Evolutionary conservation across 1,139 yeast genomes (phyloP).

Genomic region (Protomyces inouyei): DNA sequence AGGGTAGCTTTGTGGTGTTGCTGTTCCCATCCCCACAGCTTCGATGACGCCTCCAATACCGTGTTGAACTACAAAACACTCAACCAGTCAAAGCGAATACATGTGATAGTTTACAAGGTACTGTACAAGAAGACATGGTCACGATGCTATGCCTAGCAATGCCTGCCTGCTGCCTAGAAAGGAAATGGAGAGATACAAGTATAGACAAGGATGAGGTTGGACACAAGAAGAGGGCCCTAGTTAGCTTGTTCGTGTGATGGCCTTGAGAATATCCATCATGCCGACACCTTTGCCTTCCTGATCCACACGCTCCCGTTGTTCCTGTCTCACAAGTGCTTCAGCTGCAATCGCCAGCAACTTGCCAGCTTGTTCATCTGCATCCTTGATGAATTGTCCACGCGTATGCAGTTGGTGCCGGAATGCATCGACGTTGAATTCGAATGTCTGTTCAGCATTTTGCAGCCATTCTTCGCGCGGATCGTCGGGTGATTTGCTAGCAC

Average conservation of each 20-base stretch:
- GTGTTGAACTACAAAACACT: too few relatives aligned
- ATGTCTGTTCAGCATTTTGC: constrained; percentile 11
- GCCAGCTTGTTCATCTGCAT: constrained; percentile 29
- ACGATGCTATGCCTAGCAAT: not conserved
- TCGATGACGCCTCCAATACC: not conserved
- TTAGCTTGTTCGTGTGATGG: constrained; percentile 2
- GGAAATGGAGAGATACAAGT: not conserved
- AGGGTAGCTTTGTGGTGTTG: not conserved
- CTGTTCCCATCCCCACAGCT: not conserved
- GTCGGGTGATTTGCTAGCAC: not conserved
- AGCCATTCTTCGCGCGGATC: constrained; percentile 23
- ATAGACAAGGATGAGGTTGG: not conserved
- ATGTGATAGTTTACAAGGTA: not conserved
- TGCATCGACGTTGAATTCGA: constrained; percentile 31
- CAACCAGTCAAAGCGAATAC: too few relatives aligned
- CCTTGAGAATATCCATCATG: constrained; percentile 29
- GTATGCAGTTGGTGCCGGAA: constrained; percentile 30
- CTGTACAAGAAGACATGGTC: not conserved
- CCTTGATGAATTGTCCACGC: constrained; percentile 22
- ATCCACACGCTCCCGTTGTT: constrained; percentile 23
- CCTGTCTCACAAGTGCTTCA: constrained; percentile 17
- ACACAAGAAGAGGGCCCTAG: not conserved
- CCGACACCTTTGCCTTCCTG: constrained; percentile 30
- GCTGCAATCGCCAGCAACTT: constrained; percentile 29
- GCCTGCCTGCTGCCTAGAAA: not conserved